Percentiles rank a stretch among this genome's conserved stretches.
Conservation (phyloP, 345 rosid genomes). For the Alliaria petiolata region DNA sequence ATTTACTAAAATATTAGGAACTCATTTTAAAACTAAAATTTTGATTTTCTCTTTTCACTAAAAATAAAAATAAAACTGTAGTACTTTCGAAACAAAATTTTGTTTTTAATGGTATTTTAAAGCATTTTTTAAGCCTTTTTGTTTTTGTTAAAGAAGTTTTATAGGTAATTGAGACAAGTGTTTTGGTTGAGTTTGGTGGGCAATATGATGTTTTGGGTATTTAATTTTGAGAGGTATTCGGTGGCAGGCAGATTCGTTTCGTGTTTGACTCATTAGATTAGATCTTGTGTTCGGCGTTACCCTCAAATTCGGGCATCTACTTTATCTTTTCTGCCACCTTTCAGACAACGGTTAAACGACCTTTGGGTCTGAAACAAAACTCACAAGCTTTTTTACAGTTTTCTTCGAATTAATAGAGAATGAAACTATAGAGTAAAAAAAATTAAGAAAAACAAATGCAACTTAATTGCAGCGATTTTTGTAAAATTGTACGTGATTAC, state of each 20-base stretch:
- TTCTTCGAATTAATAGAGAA: not conserved
- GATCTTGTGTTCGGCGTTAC: slow-evolving; percentile 30
- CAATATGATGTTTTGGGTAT: not conserved
- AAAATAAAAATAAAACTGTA: too few species aligned
- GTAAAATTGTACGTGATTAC: too few species aligned
- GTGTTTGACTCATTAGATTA: slow-evolving; percentile 28
- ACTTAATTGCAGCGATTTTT: too few species aligned
- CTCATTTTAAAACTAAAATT: not conserved
- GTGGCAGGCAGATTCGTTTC: slow-evolving; percentile 28
- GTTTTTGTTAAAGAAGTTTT: not conserved
- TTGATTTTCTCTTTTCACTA: too few species aligned
- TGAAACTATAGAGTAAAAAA: too few species aligned
- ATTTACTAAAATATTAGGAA: not conserved
- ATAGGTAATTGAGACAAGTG: slow-evolving; percentile 9
- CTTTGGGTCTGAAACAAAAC: not conserved
- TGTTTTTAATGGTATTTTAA: not conserved
- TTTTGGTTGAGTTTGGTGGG: slow-evolving; percentile 32
- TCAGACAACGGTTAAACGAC: not conserved
- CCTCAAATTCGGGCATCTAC: slow-evolving; percentile 22
- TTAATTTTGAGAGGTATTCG: not conserved
- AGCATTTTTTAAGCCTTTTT: not conserved
- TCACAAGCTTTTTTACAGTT: not conserved
- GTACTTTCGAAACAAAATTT: not conserved
- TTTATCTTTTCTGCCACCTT: slow-evolving; percentile 17
- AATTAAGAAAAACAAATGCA: not conserved